Base-by-base conservation (phyloP, 129 eudicot species). In the Oenanthe sinensis region DNA sequence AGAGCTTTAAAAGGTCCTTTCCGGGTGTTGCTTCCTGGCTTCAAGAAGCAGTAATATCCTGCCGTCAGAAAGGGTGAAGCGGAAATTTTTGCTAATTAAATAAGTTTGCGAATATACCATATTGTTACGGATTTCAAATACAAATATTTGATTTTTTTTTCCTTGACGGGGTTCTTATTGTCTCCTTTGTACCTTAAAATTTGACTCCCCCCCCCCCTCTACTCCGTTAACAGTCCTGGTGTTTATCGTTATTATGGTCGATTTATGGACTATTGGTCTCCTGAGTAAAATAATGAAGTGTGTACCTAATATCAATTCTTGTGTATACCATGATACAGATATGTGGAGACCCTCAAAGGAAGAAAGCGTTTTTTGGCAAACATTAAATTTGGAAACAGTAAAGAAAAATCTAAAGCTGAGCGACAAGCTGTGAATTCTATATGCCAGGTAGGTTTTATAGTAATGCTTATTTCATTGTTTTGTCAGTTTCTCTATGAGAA, bases 351-450 rank as follows among this genome's bases (percentile, higher is more conserved):
- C 47, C 82, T 95, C 49, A 90, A 87, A 86, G 96, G 97, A 54
- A 85, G 97, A 81, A 95, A 95, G 82, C 96, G 97, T 37, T 95
- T 91, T 84, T 84, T 95, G 81, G 80, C 94, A 69, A 95, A 95
- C 79, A 95, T 95, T 40, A 91, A 88, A 78, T 83, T 85, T 80
- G 98, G 98, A 79, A 87, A 90, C 77, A 81, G 78, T 49, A 86
- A 95, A 86, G 98, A 95, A 84, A 95, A 91, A 84, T 92, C 96
- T 74, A 95, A 90, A 90, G 98, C 98, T 79, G 93, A 95, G 84
- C 87, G 98, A 81, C 98, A 95, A 86, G 96, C 98, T 76, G 97
- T 95, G 79, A 95, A 95, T 90, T 95, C 98, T 22, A 91, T 95
- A 70, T 95, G 97, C 83, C 98, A 92, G 96, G 98, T 92, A 80